Evolutionary conservation across 2,329 filamentous ascomycete species (phyloP).

Genomic region (Chaetomium strumarium): DNA sequence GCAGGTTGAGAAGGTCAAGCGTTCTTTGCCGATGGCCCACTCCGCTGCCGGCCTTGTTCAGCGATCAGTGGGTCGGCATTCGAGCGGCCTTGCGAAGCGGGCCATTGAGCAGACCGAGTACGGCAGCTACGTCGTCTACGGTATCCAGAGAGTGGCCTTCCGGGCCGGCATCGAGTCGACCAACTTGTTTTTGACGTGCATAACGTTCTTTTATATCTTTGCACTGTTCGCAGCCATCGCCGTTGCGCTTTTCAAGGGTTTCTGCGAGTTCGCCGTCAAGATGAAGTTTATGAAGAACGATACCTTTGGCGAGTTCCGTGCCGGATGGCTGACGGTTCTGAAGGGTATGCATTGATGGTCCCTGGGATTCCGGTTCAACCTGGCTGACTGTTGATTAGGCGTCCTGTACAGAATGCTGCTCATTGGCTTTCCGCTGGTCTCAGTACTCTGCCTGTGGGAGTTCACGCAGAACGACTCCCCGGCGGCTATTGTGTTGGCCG

Average conservation of each 20-base stretch:
- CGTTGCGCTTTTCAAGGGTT: conserved; percentile 67
- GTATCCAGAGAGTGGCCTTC: conserved; percentile 80
- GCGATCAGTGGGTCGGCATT: conserved; percentile 34
- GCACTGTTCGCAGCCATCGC: conserved; percentile 63
- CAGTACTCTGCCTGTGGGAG: conserved; percentile 79
- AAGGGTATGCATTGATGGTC: conserved; percentile 48
- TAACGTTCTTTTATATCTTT: conserved; percentile 76
- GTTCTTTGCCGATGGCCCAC: conserved; percentile 30
- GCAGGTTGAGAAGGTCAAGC: conserved; percentile 56
- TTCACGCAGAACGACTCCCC: conserved; percentile 71
- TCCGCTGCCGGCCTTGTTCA: conserved; percentile 36
- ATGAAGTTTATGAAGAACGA: conserved; percentile 69
- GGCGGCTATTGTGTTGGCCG: conserved; percentile 70
- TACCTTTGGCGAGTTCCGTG: conserved; percentile 80
- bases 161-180: conserved; percentile 69
- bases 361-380: too few relatives aligned
- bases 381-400: conserved; percentile 12
- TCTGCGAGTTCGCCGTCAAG: conserved; percentile 66
- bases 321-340: conserved; percentile 77
- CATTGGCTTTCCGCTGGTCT: conserved; percentile 81
- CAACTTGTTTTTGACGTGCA: conserved; percentile 79
- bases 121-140: conserved; percentile 54
- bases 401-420: conserved; percentile 78
- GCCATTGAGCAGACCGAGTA: conserved; percentile 34
- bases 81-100: conserved; percentile 30